These are phyloP conservation scores for Plasmodium chabaudi DNA, from an alignment of 169 alveolate genomes.

Conservation along the genomic window DNA sequence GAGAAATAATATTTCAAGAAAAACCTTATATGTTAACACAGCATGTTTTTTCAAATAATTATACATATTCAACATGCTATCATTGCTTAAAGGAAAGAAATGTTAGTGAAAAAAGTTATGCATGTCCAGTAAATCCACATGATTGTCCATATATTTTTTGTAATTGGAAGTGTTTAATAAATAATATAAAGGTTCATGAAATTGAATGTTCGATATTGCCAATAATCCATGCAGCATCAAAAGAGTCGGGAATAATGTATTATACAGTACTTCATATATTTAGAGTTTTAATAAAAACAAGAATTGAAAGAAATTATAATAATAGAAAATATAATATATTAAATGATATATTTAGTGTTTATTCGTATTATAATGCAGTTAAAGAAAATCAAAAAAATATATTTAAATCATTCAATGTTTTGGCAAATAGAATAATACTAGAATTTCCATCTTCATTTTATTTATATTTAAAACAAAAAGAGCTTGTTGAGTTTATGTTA, in stretches of 20 bases:
- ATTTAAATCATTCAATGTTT: conserved; percentile 71
- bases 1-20: conserved; percentile 37
- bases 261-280: conserved; percentile 80
- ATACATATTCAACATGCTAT: conserved; percentile 83
- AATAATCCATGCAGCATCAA: conserved; percentile 81
- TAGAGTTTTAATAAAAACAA: conserved; percentile 78
- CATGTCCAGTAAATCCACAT: conserved; percentile 91
- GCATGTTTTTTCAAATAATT: conserved; percentile 17
- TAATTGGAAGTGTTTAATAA: conserved; percentile 89
- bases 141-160: conserved; percentile 91
- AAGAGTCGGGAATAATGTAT: conserved; percentile 76
- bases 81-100: conserved; percentile 89
- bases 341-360: conserved; percentile 77
- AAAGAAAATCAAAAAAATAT: conserved; percentile 81
- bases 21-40: conserved; percentile 49
- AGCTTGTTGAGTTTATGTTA: conserved; percentile 83
- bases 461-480: conserved; percentile 84
- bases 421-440: conserved; percentile 83
- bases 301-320: conserved; percentile 76
- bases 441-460: conserved; percentile 85
- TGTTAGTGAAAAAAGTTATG: conserved; percentile 75
- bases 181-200: conserved; percentile 88
- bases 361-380: conserved; percentile 79
- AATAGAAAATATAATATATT: conserved; percentile 72
- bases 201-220: conserved; percentile 88